Conservation (phyloP, 345 rosid genomes). For the Geranium brycei region DNA sequence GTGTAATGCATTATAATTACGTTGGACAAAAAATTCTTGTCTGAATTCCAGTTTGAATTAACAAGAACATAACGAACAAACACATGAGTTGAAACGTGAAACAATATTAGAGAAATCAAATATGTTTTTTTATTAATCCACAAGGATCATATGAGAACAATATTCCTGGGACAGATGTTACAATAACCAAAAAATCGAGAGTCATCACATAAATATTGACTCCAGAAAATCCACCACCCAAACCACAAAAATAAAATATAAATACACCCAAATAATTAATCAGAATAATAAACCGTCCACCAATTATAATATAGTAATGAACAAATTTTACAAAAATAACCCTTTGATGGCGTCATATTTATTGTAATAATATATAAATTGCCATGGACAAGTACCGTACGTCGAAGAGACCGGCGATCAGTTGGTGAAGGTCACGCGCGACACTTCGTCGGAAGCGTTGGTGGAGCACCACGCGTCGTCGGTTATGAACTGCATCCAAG, state of each 20-base stretch:
- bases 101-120: too few relatives aligned
- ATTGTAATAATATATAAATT: too few relatives aligned
- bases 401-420: not conserved
- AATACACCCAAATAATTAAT: not conserved
- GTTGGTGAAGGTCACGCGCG: conserved; percentile 12
- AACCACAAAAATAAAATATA: not conserved
- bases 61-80: too few relatives aligned
- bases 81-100: too few relatives aligned
- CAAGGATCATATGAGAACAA: too few relatives aligned
- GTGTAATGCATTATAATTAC: too few relatives aligned
- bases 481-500: conserved; percentile 96
- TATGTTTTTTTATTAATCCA: too few relatives aligned
- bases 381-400: too few relatives aligned
- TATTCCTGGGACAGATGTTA: too few relatives aligned
- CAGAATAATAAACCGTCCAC: not conserved
- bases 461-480: conserved; percentile 78
- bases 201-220: not conserved
- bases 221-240: not conserved
- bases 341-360: not conserved
- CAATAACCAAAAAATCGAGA: not conserved
- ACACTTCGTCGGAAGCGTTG: conserved; percentile 14
- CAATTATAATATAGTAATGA: not conserved
- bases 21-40: too few relatives aligned
- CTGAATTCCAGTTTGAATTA: too few relatives aligned
- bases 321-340: conserved; percentile 3